phyloP scores from a whole-genome alignment of 2,329 filamentous ascomycete species.

The Colletotrichum costaricense region DNA sequence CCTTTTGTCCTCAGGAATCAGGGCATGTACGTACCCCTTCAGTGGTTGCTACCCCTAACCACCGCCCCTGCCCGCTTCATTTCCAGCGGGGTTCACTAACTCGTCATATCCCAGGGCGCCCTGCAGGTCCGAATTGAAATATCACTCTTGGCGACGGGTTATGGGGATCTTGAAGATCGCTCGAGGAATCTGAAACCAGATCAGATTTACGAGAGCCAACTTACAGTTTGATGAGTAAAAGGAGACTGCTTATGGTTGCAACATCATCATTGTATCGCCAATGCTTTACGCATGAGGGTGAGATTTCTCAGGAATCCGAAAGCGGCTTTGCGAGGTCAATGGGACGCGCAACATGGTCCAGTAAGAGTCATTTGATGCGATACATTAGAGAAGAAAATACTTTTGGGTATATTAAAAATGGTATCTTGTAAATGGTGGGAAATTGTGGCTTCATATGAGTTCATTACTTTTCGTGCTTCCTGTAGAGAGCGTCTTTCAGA shows the following conservation, averaged over 20 bases:
- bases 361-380: too few relatives aligned
- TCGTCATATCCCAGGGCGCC: background rate
- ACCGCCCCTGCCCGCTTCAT: background rate
- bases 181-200: background rate
- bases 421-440: background rate
- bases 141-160: background rate
- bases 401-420: background rate
- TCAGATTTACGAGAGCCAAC: background rate
- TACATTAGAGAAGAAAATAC: too few relatives aligned
- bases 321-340: too few relatives aligned
- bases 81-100: background rate
- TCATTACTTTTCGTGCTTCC: background rate
- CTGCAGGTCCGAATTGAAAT: background rate
- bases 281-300: too few relatives aligned
- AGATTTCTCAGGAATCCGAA: too few relatives aligned
- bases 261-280: too few relatives aligned
- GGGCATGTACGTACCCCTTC: slow-evolving; percentile 11
- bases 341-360: too few relatives aligned
- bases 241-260: too few relatives aligned
- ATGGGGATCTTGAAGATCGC: background rate
- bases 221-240: background rate
- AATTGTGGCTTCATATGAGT: background rate
- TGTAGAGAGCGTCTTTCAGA: background rate
- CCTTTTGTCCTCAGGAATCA: slow-evolving; percentile 22
- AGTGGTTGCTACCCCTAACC: background rate